phyloP scores from a whole-genome alignment of 108 stramenopile genomes.

The Cafeteria roenbergensis region DNA sequence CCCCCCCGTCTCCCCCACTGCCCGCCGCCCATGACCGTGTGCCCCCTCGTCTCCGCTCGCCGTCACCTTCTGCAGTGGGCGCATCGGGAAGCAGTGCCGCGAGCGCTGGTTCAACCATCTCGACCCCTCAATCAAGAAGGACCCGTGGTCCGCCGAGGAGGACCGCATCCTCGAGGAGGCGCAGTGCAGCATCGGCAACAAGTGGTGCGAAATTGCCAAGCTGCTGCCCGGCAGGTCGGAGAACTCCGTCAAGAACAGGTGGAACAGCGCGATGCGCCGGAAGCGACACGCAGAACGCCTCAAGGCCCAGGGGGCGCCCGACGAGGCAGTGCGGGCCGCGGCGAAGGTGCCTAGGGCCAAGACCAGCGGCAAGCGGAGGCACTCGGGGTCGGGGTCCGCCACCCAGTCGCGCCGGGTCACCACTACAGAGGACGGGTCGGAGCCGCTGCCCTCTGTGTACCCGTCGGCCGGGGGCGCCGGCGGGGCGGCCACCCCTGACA shows the following conservation, averaged over 20 bases:
- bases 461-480: too few relatives aligned
- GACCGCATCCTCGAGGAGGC: constrained; percentile 49
- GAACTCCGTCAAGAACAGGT: constrained; percentile 53
- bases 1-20: too few relatives aligned
- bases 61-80: constrained; percentile 35
- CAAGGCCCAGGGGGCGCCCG: too few relatives aligned
- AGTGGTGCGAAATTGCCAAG: constrained; percentile 57
- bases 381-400: too few relatives aligned
- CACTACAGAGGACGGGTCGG: too few relatives aligned
- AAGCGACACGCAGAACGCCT: too few relatives aligned
- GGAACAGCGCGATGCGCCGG: constrained; percentile 42
- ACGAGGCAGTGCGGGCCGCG: too few relatives aligned
- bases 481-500: too few relatives aligned
- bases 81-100: constrained; percentile 95
- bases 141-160: constrained; percentile 72
- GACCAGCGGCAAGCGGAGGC: too few relatives aligned
- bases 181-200: constrained; percentile 33
- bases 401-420: too few relatives aligned
- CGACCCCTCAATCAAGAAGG: constrained; percentile 75
- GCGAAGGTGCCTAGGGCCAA: too few relatives aligned
- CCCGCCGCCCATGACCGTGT: neutral
- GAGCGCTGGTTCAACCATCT: constrained; percentile 85
- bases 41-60: neutral
- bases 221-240: constrained; percentile 51
- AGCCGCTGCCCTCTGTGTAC: too few relatives aligned